A percentile compares a stretch with the other conserved stretches of the same genome.
Conservation (phyloP, 192 early-diverging fungal species). For the Backusella circina region DNA sequence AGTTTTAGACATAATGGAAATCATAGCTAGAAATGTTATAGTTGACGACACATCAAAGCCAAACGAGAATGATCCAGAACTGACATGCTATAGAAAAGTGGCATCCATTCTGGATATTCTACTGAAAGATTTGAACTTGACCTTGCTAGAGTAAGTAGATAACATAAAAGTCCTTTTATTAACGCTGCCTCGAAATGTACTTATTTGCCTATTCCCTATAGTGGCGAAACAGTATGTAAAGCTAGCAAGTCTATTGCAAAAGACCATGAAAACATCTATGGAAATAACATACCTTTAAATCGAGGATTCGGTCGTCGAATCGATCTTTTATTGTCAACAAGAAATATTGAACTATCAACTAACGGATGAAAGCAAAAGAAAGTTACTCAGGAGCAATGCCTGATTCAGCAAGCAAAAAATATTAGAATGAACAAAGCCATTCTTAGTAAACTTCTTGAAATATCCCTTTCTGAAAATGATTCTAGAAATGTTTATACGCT, state of each 20-base stretch:
- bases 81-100: constrained; percentile 16
- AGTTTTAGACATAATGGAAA: constrained; percentile 10
- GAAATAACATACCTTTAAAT: constrained; percentile 9
- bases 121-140: constrained; percentile 10
- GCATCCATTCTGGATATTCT: constrained; percentile 11
- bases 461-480: constrained; percentile 12
- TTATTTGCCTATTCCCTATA: constrained; percentile 12
- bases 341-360: constrained; percentile 16
- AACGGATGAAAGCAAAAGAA: constrained; percentile 9
- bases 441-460: constrained; percentile 12
- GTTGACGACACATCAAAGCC: constrained; percentile 10
- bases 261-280: constrained; percentile 14
- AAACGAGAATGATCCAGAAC: constrained; percentile 14
- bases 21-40: constrained; percentile 10
- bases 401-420: constrained; percentile 15
- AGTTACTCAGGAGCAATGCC: constrained; percentile 8
- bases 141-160: constrained; percentile 9
- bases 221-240: constrained; percentile 12
- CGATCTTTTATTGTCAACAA: constrained; percentile 14
- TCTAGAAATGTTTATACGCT: constrained; percentile 8
- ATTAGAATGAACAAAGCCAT: constrained; percentile 19
- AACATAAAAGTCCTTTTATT: constrained; percentile 13
- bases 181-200: constrained; percentile 11
- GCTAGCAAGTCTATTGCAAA: constrained; percentile 15
- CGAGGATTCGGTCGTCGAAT: constrained; percentile 11